phyloP scores from a whole-genome alignment of 805 yeast species.

The Teunomyces stri region DNA sequence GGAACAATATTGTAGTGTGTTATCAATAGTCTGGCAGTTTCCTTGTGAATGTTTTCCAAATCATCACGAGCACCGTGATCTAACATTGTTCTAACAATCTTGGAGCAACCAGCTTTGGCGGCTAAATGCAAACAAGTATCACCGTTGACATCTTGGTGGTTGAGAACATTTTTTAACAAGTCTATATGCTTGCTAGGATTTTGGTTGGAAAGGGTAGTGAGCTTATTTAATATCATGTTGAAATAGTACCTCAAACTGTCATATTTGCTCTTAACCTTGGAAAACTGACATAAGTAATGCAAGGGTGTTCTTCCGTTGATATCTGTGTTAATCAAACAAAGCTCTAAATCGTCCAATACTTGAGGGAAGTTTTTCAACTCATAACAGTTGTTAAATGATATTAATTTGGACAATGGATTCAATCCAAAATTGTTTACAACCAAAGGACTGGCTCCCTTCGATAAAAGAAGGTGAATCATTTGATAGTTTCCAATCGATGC shows the following conservation, averaged over 20 bases:
- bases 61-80: slow-evolving; percentile 80
- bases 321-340: slow-evolving; percentile 78
- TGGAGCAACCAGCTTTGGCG: slow-evolving; percentile 60
- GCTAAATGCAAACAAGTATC: slow-evolving; percentile 86
- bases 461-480: slow-evolving; percentile 71
- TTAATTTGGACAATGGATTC: slow-evolving; percentile 82
- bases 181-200: slow-evolving; percentile 50
- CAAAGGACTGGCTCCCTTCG: slow-evolving; percentile 68
- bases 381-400: slow-evolving; percentile 84
- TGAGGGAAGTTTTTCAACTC: slow-evolving; percentile 77
- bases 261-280: slow-evolving; percentile 61
- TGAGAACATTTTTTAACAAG: slow-evolving; percentile 58
- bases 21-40: slow-evolving; percentile 44
- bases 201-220: slow-evolving; percentile 46
- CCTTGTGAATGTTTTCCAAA: slow-evolving; percentile 39
- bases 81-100: slow-evolving; percentile 74
- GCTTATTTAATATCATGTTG: slow-evolving; percentile 69
- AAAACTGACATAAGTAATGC: slow-evolving; percentile 78
- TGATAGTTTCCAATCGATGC: slow-evolving; percentile 88
- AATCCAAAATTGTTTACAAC: slow-evolving; percentile 65
- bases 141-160: slow-evolving; percentile 79
- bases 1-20: slow-evolving; percentile 36
- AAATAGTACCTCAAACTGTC: slow-evolving; percentile 83
- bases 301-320: slow-evolving; percentile 70
- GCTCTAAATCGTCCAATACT: slow-evolving; percentile 71